Evolutionary conservation across 768 basidiomycete genomes (phyloP), one percentile per base, ranked within the genome.

Genomic region (Rubroboletus pulcherrimus): DNA sequence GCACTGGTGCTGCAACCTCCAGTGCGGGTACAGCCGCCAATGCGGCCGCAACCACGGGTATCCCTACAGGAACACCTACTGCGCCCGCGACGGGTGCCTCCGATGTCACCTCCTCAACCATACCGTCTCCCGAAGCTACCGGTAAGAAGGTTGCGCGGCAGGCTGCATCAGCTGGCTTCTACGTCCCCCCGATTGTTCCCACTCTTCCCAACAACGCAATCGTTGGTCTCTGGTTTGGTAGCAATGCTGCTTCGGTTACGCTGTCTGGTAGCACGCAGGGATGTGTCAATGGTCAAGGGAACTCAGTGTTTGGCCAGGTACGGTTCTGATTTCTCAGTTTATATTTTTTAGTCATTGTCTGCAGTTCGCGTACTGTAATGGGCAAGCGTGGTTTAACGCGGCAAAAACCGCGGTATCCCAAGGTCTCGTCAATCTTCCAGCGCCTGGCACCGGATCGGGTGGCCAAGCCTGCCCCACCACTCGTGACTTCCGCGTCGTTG

Each of bases 181-280:
- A 50, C 26, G 8, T 69, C 17, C 59, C 65, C 1, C 67, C 66
- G 6, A 49, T 62, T 11, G 54, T 53, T 5, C 66, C 67, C 8
- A 67, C 66, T 7, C 49, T 67, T 48, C 66, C 66, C 11, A 33
- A 57, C 35, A 58, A 59, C 14, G 60, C 66, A 5, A 39, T 69
- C 15, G 67, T 67, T 33, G 66, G 65, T 8, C 54, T 67, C 34
- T 67, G 66, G 67, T 67, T 67, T 15, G 66, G 66, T 33, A 69
- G 65, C 12, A 69, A 69, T 42, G 66, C 67, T 15, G 48, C 8
- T 12, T 55, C 60, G 4, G 29, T 67, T 4, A 69, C 57, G 2
- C 38, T 67, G n/a, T 67, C 63, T 8, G 66, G 66, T 2, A 54
- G 34, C 11, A 69, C 63, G 33, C 52, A 21, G 1, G 60, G 30